Evolutionary conservation across 805 yeast species (phyloP), one percentile per base, ranked within the genome.

Genomic region (Wickerhamiella allomyrinae): DNA sequence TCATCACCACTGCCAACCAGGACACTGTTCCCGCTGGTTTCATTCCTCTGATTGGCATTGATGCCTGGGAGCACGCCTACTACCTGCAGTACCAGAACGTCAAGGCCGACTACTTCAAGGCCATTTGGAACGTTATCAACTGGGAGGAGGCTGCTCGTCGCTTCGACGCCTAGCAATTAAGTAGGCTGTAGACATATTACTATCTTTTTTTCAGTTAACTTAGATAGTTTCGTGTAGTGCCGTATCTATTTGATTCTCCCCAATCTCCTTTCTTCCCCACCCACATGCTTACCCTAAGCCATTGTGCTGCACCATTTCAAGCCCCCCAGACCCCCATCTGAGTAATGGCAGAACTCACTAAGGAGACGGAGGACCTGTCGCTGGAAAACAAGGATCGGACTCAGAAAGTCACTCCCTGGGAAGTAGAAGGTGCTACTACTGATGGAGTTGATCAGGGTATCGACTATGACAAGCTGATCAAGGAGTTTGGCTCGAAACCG

Each of bases 51-150:
- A 71, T 86, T 43, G 95, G 94, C 42, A 81, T 85, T 58, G 95
- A 85, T 56, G 94, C 94, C 46, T 85, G 95, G 95, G 95, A 85
- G 66, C 95, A 85, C 59, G 95, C 95, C 42, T 85, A 85, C 71
- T 85, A 85, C 72, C 71, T 86, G 64, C 95, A 85, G 65, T 85
- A 85, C 70, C 79, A 82, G 68, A 85, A 85, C 68, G 86, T 79
- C 59, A 85, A 86, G 71, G 93, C 63, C 36, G 94, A 85, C 58
- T 85, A 86, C 69, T 85, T 86, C 75, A 77, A 81, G 65, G 89
- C 93, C 48, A 81, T 85, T 65, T 85, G 95, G 95, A 79, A 81
- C 57, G 94, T 85, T 35, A 73, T 86, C 64, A 84, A 85, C 75
- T 85, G 95, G 95, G 70, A 77, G 62, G 93, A 79, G 64, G 95